A percentile compares a stretch with the other conserved stretches of the same genome.
phyloP scores from a whole-genome alignment of 176 grass and related monocot genomes.

The Aechmea fasciata region DNA sequence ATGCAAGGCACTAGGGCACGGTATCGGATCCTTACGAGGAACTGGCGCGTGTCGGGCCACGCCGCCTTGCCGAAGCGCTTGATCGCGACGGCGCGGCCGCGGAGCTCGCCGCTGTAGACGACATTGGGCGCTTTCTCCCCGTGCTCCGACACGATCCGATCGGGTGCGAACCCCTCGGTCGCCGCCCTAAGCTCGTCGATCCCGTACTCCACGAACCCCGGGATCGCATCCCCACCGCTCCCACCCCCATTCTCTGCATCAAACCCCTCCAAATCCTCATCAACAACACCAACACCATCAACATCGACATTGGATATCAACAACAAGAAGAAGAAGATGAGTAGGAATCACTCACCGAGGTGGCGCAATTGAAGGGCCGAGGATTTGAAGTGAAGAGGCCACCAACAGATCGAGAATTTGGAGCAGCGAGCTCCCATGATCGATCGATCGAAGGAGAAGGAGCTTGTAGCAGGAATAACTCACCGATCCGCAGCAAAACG shows the following conservation, averaged over 20 bases:
- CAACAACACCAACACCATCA: background rate
- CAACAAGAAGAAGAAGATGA: background rate
- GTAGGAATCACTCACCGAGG: conserved; percentile 17
- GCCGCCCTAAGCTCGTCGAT: conserved; percentile 61
- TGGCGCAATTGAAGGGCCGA: conserved; percentile 33
- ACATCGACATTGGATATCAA: background rate
- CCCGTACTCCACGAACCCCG: conserved; percentile 55
- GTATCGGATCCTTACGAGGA: conserved; percentile 27
- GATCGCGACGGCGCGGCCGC: conserved; percentile 46
- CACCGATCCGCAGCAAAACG: too few species aligned
- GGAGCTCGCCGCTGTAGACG: conserved; percentile 66
- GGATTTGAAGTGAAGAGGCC: conserved; percentile 60
- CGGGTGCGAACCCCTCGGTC: conserved; percentile 63
- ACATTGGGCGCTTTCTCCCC: conserved; percentile 87
- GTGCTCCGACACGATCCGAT: conserved; percentile 86
- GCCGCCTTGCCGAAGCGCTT: conserved; percentile 58
- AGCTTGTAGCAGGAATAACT: too few species aligned
- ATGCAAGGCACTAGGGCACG: background rate
- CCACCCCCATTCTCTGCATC: conserved; percentile 5
- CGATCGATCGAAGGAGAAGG: too few species aligned
- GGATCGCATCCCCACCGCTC: conserved; percentile 8
- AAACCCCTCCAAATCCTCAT: conserved; percentile 19
- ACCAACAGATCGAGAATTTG: conserved; percentile 57
- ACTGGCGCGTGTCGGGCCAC: conserved; percentile 72
- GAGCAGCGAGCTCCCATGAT: conserved; percentile 78